Evolutionary conservation across 257 asterid genomes (phyloP).

Genomic region (Nicotiana tomentosiformis): DNA sequence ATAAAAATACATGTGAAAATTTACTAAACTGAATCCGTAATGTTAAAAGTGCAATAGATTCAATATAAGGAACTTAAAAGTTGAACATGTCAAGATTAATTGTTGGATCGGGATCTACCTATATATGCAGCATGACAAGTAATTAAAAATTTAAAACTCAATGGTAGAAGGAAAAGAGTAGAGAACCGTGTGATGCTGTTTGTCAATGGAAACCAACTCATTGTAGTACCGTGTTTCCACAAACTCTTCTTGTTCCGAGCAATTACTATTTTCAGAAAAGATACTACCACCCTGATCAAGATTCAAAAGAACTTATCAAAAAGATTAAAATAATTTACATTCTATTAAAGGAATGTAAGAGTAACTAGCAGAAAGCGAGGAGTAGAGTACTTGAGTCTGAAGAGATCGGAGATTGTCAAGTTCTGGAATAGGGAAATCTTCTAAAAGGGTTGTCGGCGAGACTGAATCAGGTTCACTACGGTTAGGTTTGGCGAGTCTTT

Average conservation of each 20-base stretch:
- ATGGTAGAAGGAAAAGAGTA: background rate
- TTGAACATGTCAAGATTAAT: no score
- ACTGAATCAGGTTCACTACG: constrained; percentile 36
- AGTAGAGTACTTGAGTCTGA: constrained; percentile 17
- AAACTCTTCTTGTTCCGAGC: constrained; percentile 30
- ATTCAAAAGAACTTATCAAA: background rate
- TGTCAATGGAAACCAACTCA: constrained; percentile 34
- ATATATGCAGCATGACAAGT: no score
- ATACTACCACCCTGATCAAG: constrained; percentile 13
- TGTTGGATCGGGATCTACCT: no score
- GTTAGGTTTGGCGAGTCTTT: constrained; percentile 35
- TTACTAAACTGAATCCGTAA: background rate
- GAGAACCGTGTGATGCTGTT: constrained; percentile 39
- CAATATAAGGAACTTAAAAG: no score
- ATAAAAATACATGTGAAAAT: background rate
- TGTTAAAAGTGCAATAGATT: background rate
- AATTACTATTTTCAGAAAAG: background rate
- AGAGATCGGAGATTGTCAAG: constrained; percentile 32
- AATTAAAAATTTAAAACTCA: background rate
- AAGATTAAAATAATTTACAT: background rate
- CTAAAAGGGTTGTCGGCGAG: background rate
- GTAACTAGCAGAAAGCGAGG: no score
- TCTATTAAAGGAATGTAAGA: no score
- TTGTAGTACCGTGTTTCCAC: constrained; percentile 38
- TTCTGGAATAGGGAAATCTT: constrained; percentile 24